These are phyloP conservation scores for Flagelloscypha sp. DNA, from an alignment of 768 basidiomycete species.

Conservation along the genomic window DNA sequence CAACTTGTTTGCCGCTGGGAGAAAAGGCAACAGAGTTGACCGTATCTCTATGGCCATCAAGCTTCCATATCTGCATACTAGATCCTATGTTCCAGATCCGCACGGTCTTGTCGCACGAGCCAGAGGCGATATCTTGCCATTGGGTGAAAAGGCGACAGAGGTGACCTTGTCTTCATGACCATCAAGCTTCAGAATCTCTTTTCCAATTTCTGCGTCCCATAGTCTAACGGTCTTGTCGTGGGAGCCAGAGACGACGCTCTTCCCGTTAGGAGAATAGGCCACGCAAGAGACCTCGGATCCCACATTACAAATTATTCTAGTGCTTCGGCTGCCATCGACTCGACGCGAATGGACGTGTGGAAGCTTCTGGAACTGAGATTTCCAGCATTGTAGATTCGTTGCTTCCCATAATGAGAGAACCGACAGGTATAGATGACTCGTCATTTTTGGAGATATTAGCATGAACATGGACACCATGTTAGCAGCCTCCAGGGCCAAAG, in stretches of 20 bases:
- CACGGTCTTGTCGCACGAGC: conserved; percentile 6
- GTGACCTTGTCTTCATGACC: neutral
- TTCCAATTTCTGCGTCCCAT: conserved; percentile 10
- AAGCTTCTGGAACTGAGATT: too few species aligned
- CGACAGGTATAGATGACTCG: too few species aligned
- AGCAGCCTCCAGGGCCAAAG: too few species aligned
- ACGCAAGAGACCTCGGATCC: conserved; percentile 30
- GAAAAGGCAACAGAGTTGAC: conserved; percentile 9
- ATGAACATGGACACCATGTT: too few species aligned
- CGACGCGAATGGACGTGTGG: too few species aligned
- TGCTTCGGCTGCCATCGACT: too few species aligned
- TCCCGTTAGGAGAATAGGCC: conserved; percentile 35
- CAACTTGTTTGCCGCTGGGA: conserved; percentile 6
- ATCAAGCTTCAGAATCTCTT: conserved; percentile 19
- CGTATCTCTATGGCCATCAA: neutral
- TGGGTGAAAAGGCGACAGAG: conserved; percentile 8
- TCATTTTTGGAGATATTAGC: too few species aligned
- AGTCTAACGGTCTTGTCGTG: conserved; percentile 24
- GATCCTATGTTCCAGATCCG: conserved; percentile 7
- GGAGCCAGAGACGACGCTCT: conserved; percentile 18
- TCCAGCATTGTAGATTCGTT: too few species aligned
- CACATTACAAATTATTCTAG: too few species aligned
- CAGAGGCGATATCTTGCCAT: conserved; percentile 9
- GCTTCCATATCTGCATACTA: neutral
- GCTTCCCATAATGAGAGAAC: too few species aligned